Conservation (phyloP, 2,329 filamentous ascomycete species). For the Fusarium xyrophilum region DNA sequence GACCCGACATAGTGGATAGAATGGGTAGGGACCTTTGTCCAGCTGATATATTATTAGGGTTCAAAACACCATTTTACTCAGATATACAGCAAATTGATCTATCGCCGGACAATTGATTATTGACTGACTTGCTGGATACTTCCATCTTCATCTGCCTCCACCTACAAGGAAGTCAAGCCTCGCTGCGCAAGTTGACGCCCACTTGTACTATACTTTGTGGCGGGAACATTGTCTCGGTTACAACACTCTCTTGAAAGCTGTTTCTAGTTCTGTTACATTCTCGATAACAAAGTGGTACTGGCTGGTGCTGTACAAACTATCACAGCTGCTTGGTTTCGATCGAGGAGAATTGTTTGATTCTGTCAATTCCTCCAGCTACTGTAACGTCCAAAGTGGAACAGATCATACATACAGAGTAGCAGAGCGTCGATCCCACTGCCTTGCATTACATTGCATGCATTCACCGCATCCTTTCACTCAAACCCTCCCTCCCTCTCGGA, state of each 20-base stretch:
- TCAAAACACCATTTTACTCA: not conserved
- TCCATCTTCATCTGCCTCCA: not conserved
- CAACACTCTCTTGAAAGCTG: constrained; percentile 33
- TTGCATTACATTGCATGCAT: constrained; percentile 29
- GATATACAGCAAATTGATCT: not conserved
- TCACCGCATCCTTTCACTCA: constrained; percentile 35
- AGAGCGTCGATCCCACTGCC: constrained; percentile 28
- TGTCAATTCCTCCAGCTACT: not conserved
- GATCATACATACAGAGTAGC: not conserved
- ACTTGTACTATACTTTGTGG: constrained; percentile 22
- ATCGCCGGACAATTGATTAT: not conserved
- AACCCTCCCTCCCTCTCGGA: constrained; percentile 24
- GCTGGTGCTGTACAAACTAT: constrained; percentile 2
- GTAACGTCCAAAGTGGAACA: constrained; percentile 32
- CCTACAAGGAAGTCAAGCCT: constrained; percentile 8
- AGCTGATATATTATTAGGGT: not conserved
- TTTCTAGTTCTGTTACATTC: constrained; percentile 13
- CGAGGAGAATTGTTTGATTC: constrained; percentile 10
- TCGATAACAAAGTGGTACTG: not conserved
- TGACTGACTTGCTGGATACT: not conserved
- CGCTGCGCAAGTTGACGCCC: constrained; percentile 13
- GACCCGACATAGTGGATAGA: constrained; percentile 20
- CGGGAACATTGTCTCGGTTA: constrained; percentile 53
- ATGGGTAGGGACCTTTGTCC: not conserved
- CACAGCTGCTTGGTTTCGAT: not conserved